A percentile compares a stretch with the other conserved stretches of the same genome.
Evolutionary conservation across 805 yeast species (phyloP).

Genomic region (Nakazawaea anatomiae): DNA sequence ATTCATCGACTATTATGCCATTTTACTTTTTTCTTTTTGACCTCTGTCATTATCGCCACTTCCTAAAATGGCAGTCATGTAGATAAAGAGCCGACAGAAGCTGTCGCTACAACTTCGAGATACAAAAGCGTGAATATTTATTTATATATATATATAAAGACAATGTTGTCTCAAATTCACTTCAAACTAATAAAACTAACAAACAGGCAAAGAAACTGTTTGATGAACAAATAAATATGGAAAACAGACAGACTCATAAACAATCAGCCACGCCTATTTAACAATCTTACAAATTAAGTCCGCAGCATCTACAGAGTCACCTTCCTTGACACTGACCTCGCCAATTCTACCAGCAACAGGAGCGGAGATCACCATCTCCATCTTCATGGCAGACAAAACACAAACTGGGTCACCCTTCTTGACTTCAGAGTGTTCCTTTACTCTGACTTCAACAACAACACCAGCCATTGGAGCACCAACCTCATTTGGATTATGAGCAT

Average conservation of each 20-base stretch:
- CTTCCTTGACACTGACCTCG: conserved; percentile 73
- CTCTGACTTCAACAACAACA: conserved; percentile 91
- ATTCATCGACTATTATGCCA: too few relatives aligned
- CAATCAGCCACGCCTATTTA: conserved; percentile 18
- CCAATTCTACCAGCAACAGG: conserved; percentile 82
- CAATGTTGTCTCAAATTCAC: too few relatives aligned
- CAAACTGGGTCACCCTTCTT: conserved; percentile 96
- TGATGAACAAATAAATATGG: conserved; percentile 12
- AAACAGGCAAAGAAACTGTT: conserved; percentile 9
- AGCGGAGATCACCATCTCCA: conserved; percentile 98
- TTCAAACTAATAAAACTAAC: too few relatives aligned
- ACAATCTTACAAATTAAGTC: conserved; percentile 71
- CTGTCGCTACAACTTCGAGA: too few relatives aligned
- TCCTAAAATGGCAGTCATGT: too few relatives aligned
- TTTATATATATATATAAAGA: too few relatives aligned
- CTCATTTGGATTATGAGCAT: conserved; percentile 78
- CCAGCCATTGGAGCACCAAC: conserved; percentile 99
- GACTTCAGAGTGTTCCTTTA: conserved; percentile 80
- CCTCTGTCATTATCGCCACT: too few relatives aligned
- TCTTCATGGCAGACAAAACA: conserved; percentile 95
- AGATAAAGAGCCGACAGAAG: too few relatives aligned
- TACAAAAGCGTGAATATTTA: too few relatives aligned
- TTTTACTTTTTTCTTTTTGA: too few relatives aligned
- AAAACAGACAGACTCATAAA: not conserved
- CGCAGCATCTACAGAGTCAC: conserved; percentile 93